phyloP scores from a whole-genome alignment of 2,329 filamentous ascomycete species.

The Truncatella angustata region DNA sequence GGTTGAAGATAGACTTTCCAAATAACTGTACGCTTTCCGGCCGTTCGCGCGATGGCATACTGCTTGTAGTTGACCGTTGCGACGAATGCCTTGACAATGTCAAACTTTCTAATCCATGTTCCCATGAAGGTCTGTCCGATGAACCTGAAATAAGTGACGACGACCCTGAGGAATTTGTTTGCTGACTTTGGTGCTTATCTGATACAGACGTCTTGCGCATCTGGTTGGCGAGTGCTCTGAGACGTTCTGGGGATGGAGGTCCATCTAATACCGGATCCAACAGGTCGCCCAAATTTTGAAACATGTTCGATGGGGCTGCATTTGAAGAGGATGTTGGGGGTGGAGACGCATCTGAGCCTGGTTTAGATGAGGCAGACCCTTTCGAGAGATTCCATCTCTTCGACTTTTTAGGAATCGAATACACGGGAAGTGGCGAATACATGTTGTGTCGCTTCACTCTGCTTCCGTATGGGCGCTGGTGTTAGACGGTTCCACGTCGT shows the following conservation, averaged over 20 bases:
- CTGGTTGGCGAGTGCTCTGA: constrained; percentile 37
- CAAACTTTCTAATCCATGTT: constrained; percentile 45
- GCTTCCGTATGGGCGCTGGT: constrained; percentile 9
- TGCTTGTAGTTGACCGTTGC: constrained; percentile 52
- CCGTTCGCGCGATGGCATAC: constrained; percentile 50
- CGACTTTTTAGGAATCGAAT: constrained; percentile 20
- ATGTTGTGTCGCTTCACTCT: constrained; percentile 17
- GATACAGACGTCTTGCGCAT: constrained; percentile 52
- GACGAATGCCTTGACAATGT: constrained; percentile 56
- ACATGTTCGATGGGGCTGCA: constrained; percentile 14
- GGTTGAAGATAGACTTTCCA: constrained; percentile 58
- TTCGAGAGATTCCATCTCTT: constrained; percentile 18
- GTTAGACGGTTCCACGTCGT: constrained; percentile 14
- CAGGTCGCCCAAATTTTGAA: constrained; percentile 36
- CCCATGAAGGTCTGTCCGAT: constrained; percentile 48
- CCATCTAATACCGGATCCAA: constrained; percentile 59
- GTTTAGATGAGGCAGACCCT: constrained; percentile 14
- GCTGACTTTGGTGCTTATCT: constrained; percentile 45
- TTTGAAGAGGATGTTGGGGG: constrained; percentile 13
- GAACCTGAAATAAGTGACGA: constrained; percentile 50
- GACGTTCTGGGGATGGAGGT: constrained; percentile 48
- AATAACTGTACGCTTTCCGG: constrained; percentile 60
- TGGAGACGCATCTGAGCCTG: constrained; percentile 16
- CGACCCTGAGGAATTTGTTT: constrained; percentile 53
- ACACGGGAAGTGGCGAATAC: constrained; percentile 23